Evolutionary conservation across 2,329 filamentous ascomycete genomes (phyloP), one percentile per base, ranked within the genome.

Genomic region (Claviceps arundinis): DNA sequence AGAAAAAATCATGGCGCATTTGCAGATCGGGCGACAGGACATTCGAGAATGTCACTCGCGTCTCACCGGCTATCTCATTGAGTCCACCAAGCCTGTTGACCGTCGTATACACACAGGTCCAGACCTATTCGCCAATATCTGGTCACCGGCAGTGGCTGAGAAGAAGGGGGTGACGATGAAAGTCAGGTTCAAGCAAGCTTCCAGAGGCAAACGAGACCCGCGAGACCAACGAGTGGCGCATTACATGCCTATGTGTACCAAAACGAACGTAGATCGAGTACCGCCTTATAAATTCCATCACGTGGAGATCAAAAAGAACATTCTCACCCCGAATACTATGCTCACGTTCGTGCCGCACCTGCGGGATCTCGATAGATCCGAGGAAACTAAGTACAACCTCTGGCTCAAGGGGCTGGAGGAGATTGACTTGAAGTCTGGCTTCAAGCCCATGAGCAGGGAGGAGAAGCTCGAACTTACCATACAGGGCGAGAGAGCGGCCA

Each of bases 221-320:
- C 67, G 68, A 57, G 73, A 75, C 51, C 69, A 69, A 51, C 67
- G 68, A 52, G 70, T 73, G 52, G 61, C 65, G 50, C 65, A 69
- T 24, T 70, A 71, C 54, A 57, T 61, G 2, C 68, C 75, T 4
- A 59, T 68, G n/a, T 66, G 70, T 57, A 71, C 78, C 56, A 73
- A 73, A 56, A 74, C 76, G 2, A 68, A 73, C 52, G 71, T 70
- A 56, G 69, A 73, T 19, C 68, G 72, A n/a, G 77, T 80, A 8
- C 78, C 78, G n/a, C 66, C 67, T 26, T 82, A 81, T 59, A 68
- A 74, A 34, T 81, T 80, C 56, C 78, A 81, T 57, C 76, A 81
- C 54, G 74, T 81, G 40, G 75, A 80, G 59, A 78, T 81, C 50
- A 71, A 69, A 60, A 79, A 76, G 60, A 81, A 81, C 52, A 73